Evolutionary conservation across 345 rosid species (phyloP).

Genomic region (Linum usitatissimum): DNA sequence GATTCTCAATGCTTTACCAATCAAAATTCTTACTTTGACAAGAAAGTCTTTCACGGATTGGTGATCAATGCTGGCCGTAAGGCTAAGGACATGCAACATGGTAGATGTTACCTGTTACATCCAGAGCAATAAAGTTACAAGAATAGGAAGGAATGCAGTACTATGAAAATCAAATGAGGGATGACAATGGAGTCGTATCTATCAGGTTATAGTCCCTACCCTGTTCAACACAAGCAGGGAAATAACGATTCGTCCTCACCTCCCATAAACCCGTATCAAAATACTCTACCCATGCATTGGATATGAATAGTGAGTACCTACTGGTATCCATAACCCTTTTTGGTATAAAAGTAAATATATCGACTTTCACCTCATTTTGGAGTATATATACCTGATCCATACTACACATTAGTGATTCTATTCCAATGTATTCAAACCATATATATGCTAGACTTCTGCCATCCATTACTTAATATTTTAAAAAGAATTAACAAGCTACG

Average conservation of each 20-base stretch:
- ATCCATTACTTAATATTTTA: neutral
- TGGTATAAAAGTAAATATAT: neutral
- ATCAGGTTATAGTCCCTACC: neutral
- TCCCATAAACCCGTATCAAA: neutral
- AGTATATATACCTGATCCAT: neutral
- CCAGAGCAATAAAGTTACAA: constrained; percentile 1
- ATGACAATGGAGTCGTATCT: neutral
- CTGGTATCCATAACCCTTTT: neutral
- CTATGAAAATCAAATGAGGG: neutral
- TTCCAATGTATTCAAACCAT: neutral
- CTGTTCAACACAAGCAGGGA: neutral
- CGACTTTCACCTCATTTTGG: neutral
- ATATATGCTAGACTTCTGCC: neutral
- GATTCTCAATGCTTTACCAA: neutral
- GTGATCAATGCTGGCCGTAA: constrained; percentile 41
- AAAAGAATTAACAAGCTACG: neutral
- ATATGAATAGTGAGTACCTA: too few relatives aligned
- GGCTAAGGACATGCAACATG: constrained; percentile 67
- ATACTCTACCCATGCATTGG: neutral
- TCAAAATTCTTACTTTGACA: constrained; percentile 42
- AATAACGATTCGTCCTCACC: neutral
- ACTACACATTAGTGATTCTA: neutral
- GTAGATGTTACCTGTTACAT: constrained; percentile 64
- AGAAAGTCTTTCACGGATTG: constrained; percentile 67
- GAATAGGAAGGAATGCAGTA: neutral